Evolutionary conservation across 2,329 filamentous ascomycete genomes (phyloP), one percentile per base, ranked within the genome.

Genomic region (Clarireedia homoeocarpa): DNA sequence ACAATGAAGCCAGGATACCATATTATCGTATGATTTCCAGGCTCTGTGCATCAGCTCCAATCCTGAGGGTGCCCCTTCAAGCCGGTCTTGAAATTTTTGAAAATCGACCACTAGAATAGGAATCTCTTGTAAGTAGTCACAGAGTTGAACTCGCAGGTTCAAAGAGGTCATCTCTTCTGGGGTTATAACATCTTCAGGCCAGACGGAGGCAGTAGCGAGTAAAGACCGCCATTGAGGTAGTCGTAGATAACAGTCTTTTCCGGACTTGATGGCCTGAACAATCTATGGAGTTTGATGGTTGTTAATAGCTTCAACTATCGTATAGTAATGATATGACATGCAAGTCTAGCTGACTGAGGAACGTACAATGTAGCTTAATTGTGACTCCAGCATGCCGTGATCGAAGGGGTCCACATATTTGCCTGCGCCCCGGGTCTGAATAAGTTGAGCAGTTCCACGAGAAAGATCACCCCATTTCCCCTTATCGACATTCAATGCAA

Each of bases 301-400:
- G 10, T 34, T 12, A 34, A 10, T 34, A 34, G 7, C 9, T 34
- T 9, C 30, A 34, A 34, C 7, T 4, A 34, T 34, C 30, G 10
- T 3, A 34, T 34, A 9, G 2, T 34, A 34, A 14, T 12, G 3
- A 34, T 4, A 34, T 12, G 3, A 34, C 10, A 38, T n/a, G 39
- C 17, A 27, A 17, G 20, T 4, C 3, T 17, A 12, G 23, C 24
- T 9, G 9, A 14, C 12, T 4, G 9, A 3, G 0, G 0, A 7
- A 26, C 58, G 30, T 56, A 61, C 61, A 17, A 61, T 51, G 20
- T 55, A 58, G 17, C 49, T 48, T 3, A 61, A 48, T 38, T 62
- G 61, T 2, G 56, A 61, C 39, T 61, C 55, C 3, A 62, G 56
- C 56, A 62, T 60, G 6, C 48, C 56, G 3, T 49, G 51, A 27